These are phyloP conservation scores for Termitomyces sp. DNA, from an alignment of 768 basidiomycete species.

Conservation along the genomic window DNA sequence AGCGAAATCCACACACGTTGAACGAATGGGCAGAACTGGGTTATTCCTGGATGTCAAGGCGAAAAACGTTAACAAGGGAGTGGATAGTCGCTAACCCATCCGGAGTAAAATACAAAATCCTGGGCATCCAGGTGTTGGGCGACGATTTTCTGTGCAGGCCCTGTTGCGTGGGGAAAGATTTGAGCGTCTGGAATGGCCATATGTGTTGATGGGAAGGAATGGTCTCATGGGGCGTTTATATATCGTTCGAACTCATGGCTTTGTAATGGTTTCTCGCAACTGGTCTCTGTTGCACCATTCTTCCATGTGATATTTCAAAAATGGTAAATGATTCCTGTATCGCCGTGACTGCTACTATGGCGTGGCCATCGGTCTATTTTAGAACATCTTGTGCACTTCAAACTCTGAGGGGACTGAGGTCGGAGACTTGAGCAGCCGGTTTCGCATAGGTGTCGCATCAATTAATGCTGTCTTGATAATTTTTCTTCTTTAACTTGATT, in stretches of 20 bases:
- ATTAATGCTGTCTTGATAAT: background rate
- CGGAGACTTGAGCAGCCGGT: background rate
- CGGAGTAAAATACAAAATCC: conserved; percentile 56
- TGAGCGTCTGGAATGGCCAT: conserved; percentile 47
- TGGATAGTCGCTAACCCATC: conserved; percentile 43
- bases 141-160: conserved; percentile 47
- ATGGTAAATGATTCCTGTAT: background rate
- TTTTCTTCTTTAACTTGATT: background rate
- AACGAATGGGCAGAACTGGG: conserved; percentile 56
- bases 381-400: background rate
- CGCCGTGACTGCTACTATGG: background rate
- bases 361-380: background rate
- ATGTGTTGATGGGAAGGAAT: conserved; percentile 5
- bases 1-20: conserved; percentile 65
- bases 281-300: background rate
- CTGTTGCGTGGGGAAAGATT: conserved; percentile 61
- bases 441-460: background rate
- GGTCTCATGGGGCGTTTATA: background rate
- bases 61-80: background rate
- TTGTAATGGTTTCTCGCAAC: conserved; percentile 5
- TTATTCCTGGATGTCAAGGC: conserved; percentile 11
- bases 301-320: background rate
- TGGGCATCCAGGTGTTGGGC: conserved; percentile 48
- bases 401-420: background rate
- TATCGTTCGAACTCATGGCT: background rate